Evolutionary conservation across 2,329 filamentous ascomycete species (phyloP), one percentile per base, ranked within the genome.

Genomic region (Colletotrichum endophyticum): DNA sequence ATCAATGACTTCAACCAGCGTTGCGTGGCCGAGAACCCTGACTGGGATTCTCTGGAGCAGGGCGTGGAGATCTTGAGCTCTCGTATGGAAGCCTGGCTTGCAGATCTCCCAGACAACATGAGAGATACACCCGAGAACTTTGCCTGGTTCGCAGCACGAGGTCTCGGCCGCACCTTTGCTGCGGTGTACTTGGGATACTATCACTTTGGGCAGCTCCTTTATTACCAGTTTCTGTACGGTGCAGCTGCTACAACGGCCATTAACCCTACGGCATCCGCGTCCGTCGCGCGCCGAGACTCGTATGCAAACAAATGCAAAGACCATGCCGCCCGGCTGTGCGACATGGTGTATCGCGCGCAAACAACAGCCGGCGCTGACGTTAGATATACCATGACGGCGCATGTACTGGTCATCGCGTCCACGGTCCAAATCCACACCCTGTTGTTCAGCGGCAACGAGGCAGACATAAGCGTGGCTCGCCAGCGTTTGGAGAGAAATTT

Each of bases 181-280:
- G 86, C 86, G 2, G 81, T 89, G 4, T 86, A 89, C 74, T 78
- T 89, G 6, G 86, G 87, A 2, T 89, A 88, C 67, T 86, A 89
- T 66, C 84, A 89, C 78, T 88, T 86, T 75, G 83, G 84, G 5
- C 85, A 87, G 69, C 81, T 89, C n/a, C 82, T 89, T 8, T 88
- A 86, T 78, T 89, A 88, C 75, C 86, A 86, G 67, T 89, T 87
- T 77, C 81, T 89, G 2, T 79, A 82, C 27, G 70, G 73, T n/a
- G 78, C 67, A 49, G 77, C 27, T 66, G 66, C 39, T 81, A 77
- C 74, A n/a, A 76, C 74, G 34, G 74, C 74, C 66, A 74, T 74
- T 34, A 73, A 75, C 19, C 75, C 75, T 4, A 61, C 76, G 53
- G 70, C 70, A 15, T 69, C 57, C 6, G 69, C 61, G 9, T 77